A percentile compares a stretch with the other conserved stretches of the same genome.
Evolutionary conservation across 169 alveolate species (phyloP).

Genomic region (Plasmodium adleri): DNA sequence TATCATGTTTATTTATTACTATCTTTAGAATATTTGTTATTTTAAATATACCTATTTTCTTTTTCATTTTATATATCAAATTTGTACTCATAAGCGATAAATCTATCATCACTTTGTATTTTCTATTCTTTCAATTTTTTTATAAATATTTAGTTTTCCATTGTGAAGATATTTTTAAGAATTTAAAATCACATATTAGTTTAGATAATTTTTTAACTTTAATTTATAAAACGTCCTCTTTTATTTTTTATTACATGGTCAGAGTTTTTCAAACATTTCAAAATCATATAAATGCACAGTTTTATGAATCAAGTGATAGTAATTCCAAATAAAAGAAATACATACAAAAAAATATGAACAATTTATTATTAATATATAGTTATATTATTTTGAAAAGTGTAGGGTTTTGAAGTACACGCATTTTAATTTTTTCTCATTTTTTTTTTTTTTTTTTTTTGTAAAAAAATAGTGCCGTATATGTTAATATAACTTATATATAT

Average conservation of each 20-base stretch:
- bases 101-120: conserved; percentile 18
- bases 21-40: conserved; percentile 41
- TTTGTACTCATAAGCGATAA: conserved; percentile 48
- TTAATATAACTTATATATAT: no score
- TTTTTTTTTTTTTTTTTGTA: no score
- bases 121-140: conserved; percentile 11
- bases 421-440: no score
- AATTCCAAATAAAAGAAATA: no score
- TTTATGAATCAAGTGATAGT: no score
- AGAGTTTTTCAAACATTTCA: conserved; percentile 16
- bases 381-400: no score
- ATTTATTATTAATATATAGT: no score
- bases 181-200: conserved; percentile 8
- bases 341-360: no score
- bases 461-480: no score
- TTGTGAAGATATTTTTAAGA: conserved; percentile 40
- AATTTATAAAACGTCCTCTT: conserved; percentile 3
- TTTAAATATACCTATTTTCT: conserved; percentile 49
- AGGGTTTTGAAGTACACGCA: no score
- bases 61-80: conserved; percentile 46
- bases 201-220: conserved; percentile 24
- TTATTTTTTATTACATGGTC: conserved; percentile 36
- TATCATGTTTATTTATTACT: conserved; percentile 35
- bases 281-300: conserved; percentile 1
- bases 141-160: conserved; percentile 57